phyloP scores from a whole-genome alignment of 345 rosid species.

The Melastoma malabathricum region DNA sequence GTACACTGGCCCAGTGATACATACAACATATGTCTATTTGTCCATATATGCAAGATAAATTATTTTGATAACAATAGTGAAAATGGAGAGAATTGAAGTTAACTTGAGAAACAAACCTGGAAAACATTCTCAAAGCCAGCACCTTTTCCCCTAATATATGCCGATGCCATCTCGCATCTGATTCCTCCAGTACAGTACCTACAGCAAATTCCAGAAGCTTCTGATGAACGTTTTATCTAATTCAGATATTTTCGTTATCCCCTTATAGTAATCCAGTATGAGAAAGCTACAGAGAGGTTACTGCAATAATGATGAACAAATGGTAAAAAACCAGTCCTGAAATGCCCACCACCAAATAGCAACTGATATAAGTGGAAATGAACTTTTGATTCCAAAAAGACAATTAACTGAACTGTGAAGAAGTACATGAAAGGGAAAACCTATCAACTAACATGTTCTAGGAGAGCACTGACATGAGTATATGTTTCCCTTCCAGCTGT shows the following conservation, averaged over 20 bases:
- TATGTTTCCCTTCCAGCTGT: too few species aligned
- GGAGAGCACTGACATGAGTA: constrained; percentile 61
- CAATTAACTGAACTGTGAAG: neutral
- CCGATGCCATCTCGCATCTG: constrained; percentile 98
- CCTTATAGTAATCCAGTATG: too few species aligned
- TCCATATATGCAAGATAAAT: too few species aligned
- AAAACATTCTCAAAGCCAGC: constrained; percentile 71
- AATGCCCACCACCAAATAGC: neutral
- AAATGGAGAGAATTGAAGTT: neutral
- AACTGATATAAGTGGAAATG: neutral
- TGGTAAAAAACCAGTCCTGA: neutral
- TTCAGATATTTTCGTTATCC: too few species aligned
- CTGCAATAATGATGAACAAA: too few species aligned
- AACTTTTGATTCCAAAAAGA: too few species aligned
- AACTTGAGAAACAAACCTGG: constrained; percentile 38
- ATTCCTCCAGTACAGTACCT: constrained; percentile 99
- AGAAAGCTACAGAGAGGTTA: too few species aligned
- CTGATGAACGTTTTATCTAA: neutral
- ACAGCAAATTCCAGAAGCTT: constrained; percentile 3
- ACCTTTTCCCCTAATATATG: constrained; percentile 84
- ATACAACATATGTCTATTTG: too few species aligned
- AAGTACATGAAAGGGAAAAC: neutral
- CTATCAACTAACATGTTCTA: constrained; percentile 8
- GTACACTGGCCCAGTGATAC: too few species aligned
- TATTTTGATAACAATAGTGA: too few species aligned